phyloP scores from a whole-genome alignment of 2,329 filamentous ascomycete genomes.

The Diaporthe caulivora region DNA sequence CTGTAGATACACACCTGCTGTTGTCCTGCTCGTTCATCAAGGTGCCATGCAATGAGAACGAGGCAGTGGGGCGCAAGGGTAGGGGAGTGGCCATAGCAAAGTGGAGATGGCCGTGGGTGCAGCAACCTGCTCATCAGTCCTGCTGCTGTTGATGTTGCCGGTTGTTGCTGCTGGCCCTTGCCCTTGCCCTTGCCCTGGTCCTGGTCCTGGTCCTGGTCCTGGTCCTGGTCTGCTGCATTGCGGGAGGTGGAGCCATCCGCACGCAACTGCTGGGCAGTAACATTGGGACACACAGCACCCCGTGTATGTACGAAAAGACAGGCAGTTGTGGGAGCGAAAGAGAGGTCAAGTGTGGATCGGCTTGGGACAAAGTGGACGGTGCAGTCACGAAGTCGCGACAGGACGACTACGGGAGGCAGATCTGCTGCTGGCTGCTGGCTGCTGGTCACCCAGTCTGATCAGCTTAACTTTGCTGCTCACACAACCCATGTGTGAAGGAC shows the following conservation, averaged over 20 bases:
- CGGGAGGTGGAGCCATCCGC: slow-evolving; percentile 35
- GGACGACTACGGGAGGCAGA: background rate
- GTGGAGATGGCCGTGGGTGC: slow-evolving; percentile 22
- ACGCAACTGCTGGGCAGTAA: slow-evolving; percentile 29
- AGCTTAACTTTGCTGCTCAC: slow-evolving; percentile 19
- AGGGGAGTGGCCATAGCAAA: slow-evolving; percentile 13
- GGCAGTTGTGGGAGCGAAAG: background rate
- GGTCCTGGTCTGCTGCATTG: slow-evolving; percentile 16
- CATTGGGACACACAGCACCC: slow-evolving; percentile 16
- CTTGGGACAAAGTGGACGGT: background rate
- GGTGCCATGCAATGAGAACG: slow-evolving; percentile 13
- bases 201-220: background rate
- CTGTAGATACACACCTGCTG: background rate
- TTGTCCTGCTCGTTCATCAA: slow-evolving; percentile 9
- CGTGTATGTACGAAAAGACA: background rate
- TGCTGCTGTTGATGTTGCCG: slow-evolving; percentile 17
- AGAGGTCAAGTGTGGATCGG: background rate
- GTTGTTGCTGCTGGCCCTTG: slow-evolving; percentile 10
- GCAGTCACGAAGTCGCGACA: background rate
- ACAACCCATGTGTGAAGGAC: slow-evolving; percentile 21
- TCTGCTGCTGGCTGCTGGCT: background rate
- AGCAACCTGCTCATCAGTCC: background rate
- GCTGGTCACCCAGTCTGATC: background rate
- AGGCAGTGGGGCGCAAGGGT: slow-evolving; percentile 1
- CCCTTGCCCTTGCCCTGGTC: background rate